Percentiles rank a stretch among this genome's conserved stretches.
These are phyloP conservation scores for Triticum timopheevii DNA, from an alignment of 176 grass and related monocot genomes.

Conservation along the genomic window DNA sequence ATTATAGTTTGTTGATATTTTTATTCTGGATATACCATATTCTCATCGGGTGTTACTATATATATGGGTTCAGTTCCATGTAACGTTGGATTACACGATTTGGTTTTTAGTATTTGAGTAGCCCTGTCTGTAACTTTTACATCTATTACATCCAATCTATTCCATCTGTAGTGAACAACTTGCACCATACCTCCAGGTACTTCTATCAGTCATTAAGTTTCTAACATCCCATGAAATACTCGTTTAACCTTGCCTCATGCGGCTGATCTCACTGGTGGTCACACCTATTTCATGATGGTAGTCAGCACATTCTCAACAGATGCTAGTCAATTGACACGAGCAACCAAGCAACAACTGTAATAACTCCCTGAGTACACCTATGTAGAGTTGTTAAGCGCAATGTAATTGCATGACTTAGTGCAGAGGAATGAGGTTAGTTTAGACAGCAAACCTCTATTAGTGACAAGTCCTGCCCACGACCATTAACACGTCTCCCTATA, in stretches of 20 bases:
- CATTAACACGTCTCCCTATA: too few relatives aligned
- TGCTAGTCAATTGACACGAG: slow-evolving; percentile 18
- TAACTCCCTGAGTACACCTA: not conserved
- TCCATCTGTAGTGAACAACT: not conserved
- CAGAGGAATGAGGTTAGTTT: slow-evolving; percentile 2
- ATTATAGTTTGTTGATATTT: slow-evolving; percentile 28
- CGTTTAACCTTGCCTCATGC: not conserved
- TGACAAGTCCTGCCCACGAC: too few relatives aligned
- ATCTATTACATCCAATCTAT: slow-evolving; percentile 13
- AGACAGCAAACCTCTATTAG: not conserved
- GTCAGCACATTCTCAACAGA: not conserved
- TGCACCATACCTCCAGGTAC: not conserved
- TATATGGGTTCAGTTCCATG: slow-evolving; percentile 14
- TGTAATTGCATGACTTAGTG: not conserved
- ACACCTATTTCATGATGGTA: slow-evolving; percentile 4
- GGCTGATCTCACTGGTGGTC: not conserved
- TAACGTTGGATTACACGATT: slow-evolving; percentile 4
- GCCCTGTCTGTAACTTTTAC: not conserved
- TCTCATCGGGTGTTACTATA: not conserved
- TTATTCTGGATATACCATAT: slow-evolving; percentile 21
- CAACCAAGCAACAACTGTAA: slow-evolving; percentile 4
- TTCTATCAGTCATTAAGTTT: not conserved
- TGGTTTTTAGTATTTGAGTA: not conserved
- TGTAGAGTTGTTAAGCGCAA: not conserved
- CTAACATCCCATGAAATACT: not conserved